phyloP scores from a whole-genome alignment of 1,284 basidiomycete genomes.

The Nidula niveotomentosa region DNA sequence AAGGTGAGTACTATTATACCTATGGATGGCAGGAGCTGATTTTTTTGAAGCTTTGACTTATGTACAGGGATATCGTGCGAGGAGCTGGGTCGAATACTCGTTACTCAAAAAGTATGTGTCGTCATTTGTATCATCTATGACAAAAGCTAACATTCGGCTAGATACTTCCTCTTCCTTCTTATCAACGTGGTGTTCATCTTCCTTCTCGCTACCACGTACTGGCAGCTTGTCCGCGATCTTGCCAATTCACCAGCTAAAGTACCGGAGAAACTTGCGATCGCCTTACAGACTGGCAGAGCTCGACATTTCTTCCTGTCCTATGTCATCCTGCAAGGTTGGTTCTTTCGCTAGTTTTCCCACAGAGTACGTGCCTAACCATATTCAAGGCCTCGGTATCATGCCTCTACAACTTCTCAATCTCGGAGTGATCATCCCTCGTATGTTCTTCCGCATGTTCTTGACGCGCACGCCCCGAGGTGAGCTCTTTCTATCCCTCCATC shows the following conservation, averaged over 20 bases:
- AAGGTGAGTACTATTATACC: slow-evolving; percentile 54
- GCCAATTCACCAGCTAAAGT: slow-evolving; percentile 88
- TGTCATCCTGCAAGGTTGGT: slow-evolving; percentile 87
- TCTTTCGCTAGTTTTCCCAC: neutral
- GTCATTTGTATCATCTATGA: neutral
- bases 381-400: slow-evolving; percentile 85
- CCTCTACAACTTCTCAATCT: slow-evolving; percentile 92
- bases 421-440: slow-evolving; percentile 78
- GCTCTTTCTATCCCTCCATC: neutral
- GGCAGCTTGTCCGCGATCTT: slow-evolving; percentile 85
- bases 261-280: slow-evolving; percentile 84
- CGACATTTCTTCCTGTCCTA: slow-evolving; percentile 96
- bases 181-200: slow-evolving; percentile 97
- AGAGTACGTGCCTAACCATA: neutral
- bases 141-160: slow-evolving; percentile 23
- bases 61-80: slow-evolving; percentile 84
- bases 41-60: slow-evolving; percentile 71
- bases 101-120: slow-evolving; percentile 81
- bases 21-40: slow-evolving; percentile 4
- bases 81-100: slow-evolving; percentile 93
- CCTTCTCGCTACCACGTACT: slow-evolving; percentile 87
- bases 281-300: slow-evolving; percentile 74
- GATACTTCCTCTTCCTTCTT: slow-evolving; percentile 93
- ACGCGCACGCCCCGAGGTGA: slow-evolving; percentile 86
- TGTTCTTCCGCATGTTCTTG: slow-evolving; percentile 69